Evolutionary conservation across 805 yeast genomes (phyloP), one percentile per base, ranked within the genome.

Genomic region (Saturnispora silvae): DNA sequence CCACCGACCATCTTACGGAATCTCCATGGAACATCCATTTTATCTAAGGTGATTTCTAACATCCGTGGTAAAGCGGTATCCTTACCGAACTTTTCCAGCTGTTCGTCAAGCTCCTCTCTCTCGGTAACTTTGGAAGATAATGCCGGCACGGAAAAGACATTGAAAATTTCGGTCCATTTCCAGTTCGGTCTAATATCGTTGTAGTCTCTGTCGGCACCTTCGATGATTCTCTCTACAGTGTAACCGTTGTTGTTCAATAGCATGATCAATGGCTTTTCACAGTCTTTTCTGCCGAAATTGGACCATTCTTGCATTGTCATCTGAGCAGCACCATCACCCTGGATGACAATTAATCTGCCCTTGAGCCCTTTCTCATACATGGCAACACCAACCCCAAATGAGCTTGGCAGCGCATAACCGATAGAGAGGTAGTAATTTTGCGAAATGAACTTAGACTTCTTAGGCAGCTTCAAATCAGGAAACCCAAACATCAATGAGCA

Each of bases 311-410:
- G 95, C 38, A 81, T 66, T 4, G 96, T 85, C 95, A 87, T 82
- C 63, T 84, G 95, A 2, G 95, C 89, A 3, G 95, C 78, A 1
- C 96, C 96, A 56, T 87, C 96, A 39, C 96, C 96, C 63, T 82
- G 86, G n/a, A 84, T 60, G 18, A 86, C 63, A 16, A 84, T 64
- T 32, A 86, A 65, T 49, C 94, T 70, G 3, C 49, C 35, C 4
- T 64, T 61, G 24, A 32, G 25, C 31, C 49, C 52, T 33, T 66
- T 47, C 49, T 81, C 94, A 34, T 68, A 64, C 60, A 71, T 63
- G 0, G 89, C 96, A 38, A 82, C 61, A 15, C 83, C 75, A 19
- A 78, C 81, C 34, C 96, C 96, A 40, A 87, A 68, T 4, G 92
- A 70, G 8, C 87, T 81, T 3, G 96, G 96, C 20, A 87, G 63